Base-by-base conservation (phyloP, 2,329 filamentous ascomycete species). In the Hymenoscyphus scutula region DNA sequence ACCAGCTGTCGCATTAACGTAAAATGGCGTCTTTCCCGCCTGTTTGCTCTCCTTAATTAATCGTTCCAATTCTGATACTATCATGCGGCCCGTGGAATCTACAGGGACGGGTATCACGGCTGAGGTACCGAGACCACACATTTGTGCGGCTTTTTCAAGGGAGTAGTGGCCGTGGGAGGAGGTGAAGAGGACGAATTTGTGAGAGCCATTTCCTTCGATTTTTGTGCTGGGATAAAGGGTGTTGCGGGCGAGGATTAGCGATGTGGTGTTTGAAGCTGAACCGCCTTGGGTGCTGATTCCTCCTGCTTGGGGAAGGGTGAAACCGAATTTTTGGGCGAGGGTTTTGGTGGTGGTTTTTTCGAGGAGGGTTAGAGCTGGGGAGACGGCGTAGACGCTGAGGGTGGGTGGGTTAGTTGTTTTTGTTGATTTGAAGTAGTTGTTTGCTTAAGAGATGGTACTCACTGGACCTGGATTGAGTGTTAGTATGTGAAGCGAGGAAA, bases 1-100 rank as follows among this genome's bases (percentile, higher is more conserved):
- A 19, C 95, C 95, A 0, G 95, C 94, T 0, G 95, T 98, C 5
- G 93, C 90, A 74, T 97, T 98, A 73, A 98, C 91, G 77, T 96
- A 97, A 65, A 99, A 89, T 0, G 95, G 94, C 0, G 90, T 95
- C 73, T 88, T 86, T 37, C 90, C 91, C 57, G 87, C 81, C 0
- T 74, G 70, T 70, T 87, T 86, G 27, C 90, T 87, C 60, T 82
- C 80, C 5, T 79, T 58, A 32, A 97, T 80, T 48, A 87, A 78
- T 1, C 80, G 78, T 27, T 89, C 84, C 10, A 99, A 81, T 17
- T 84, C 84, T 0, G 78, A 72, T 0, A 89, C 81, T 29, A 85
- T 80, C 87, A 98, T 96, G 57, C 85, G 81, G 0, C 94, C 94
- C 11, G 78, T 71, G 0, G 76, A 74, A 74, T 97, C 91, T 25